Base-by-base conservation (phyloP, 2,329 filamentous ascomycete genomes). In the Verticillium longisporum region DNA sequence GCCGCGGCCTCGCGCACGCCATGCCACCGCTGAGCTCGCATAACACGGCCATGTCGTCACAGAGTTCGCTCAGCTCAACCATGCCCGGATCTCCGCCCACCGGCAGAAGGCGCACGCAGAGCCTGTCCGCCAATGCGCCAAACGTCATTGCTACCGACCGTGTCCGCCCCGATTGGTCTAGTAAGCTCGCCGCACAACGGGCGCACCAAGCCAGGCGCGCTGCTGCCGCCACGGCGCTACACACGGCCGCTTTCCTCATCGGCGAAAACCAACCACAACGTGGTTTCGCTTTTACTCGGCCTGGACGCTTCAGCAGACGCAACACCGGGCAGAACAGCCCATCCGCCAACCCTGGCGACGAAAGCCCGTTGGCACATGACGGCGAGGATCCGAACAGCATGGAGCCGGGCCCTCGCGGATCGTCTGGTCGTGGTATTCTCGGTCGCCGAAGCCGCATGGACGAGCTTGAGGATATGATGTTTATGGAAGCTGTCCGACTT, bases 381-480 rank as follows among this genome's bases (percentile, higher is more conserved):
- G 72, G 66, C 6, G 68, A 65, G 11, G 70, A n/a, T 11, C 56
- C 71, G 14, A 65, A 67, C 9, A 70, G 69, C 3, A 69, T 71
- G 4, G 77, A 78, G 5, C 71, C 74, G 1, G 73, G 69, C 6
- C 64, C 71, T 6, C 69, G 74, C 4, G 65, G 66, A 2, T 70
- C 71, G 3, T 70, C 75, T 0, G 70, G 70, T 1, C 72, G 71
- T 3, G 67, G 57, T 5, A 33, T 63, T 2, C 60, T 65, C 15
- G 68, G 68, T 60, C 69, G 79, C 62, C 74, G 80, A 55, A 72
- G 71, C 61, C 83, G 91, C 34, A 86, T 96, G 71, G 91, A 96
- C 26, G 93, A 98, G 67, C 82, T 98, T 0, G 95, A 99, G 72
- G 94, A 97, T 57, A 90, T 99, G 80, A 99, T 99, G 95, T 92